phyloP scores from a whole-genome alignment of 371 early-diverging fungal species.

The Rhizopus stolonifer region DNA sequence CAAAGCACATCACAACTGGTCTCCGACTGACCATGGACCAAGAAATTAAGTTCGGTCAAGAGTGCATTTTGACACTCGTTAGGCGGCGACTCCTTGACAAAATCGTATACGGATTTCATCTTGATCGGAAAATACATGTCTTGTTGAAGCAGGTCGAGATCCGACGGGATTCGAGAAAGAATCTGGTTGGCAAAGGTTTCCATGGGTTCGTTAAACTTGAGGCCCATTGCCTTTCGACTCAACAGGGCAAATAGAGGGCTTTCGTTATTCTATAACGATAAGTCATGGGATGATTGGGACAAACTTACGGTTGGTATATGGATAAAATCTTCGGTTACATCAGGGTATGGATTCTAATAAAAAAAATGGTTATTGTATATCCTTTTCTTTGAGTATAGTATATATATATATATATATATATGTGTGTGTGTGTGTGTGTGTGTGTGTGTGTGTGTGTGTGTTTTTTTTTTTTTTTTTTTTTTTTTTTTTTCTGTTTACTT shows the following conservation, averaged over 20 bases:
- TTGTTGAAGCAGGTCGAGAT: conserved; percentile 5
- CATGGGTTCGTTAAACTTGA: background rate
- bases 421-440: background rate
- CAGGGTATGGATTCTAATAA: background rate
- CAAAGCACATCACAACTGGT: conserved; percentile 17
- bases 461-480: too few species aligned
- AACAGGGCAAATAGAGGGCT: conserved; percentile 20
- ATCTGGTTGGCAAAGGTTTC: background rate
- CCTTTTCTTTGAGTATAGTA: too few species aligned
- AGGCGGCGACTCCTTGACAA: conserved; percentile 8
- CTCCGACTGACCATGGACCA: conserved; percentile 20
- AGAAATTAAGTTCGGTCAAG: conserved; percentile 26
- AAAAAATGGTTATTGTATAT: too few species aligned
- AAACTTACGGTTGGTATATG: conserved; percentile 1
- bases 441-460: too few species aligned
- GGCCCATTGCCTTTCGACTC: background rate
- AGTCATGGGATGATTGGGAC: too few species aligned
- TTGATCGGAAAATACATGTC: background rate
- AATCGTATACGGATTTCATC: conserved; percentile 1
- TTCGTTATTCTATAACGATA: background rate
- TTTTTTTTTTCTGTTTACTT: background rate
- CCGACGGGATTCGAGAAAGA: background rate
- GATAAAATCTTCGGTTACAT: background rate
- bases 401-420: background rate
- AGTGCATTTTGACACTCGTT: conserved; percentile 25